Base-by-base conservation (phyloP, 75 land plant species). In the Sequoiadendron giganteum region DNA sequence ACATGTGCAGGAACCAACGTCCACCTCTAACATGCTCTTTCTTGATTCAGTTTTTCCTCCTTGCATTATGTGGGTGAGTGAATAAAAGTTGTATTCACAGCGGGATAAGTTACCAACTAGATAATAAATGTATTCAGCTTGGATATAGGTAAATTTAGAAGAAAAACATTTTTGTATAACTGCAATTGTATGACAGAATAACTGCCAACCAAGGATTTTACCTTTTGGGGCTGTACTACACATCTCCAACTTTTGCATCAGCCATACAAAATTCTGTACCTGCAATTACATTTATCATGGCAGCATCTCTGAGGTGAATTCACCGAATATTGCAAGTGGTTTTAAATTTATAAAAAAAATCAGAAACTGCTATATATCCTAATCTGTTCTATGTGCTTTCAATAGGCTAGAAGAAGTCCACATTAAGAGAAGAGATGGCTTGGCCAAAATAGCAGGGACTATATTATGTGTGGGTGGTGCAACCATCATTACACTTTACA, bases 221-320 rank as follows among this genome's bases (percentile, higher is more conserved):
- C 87, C 89, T 96, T 3, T 47, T 95, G 79, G 99, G 99, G 7
- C 86, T 97, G 80, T 91, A 91, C 40, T 94, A 94, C 77, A 91
- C 97, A 85, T 94, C 96, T 85, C 94, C 95, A 43, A 93, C 93
- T 15, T 95, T 95, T 90, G 95, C 96, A 73, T 96, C 95, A 65
- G 94, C 95, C 28, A 94, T 94, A 52, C 95, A 94, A 73, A 94
- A 94, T 84, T 90, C 94, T 52, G 91, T 92, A 81, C 95, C 94
- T 77, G 95, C 95, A 36, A 93, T 94, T 55, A 94, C 95, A 84
- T 97, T 96, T 85, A 78, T 90, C 15, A 90, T 97, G 93, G 96
- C 99, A 85, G 91, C 92, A 70, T 81, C 92, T 58, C 88, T 96
- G n/a, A 92, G 96, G 99, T 97, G 89, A 72, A 32, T 48, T 49